phyloP scores from a whole-genome alignment of 495 filamentous ascomycete genomes.

The Penicillium diatomitis region DNA sequence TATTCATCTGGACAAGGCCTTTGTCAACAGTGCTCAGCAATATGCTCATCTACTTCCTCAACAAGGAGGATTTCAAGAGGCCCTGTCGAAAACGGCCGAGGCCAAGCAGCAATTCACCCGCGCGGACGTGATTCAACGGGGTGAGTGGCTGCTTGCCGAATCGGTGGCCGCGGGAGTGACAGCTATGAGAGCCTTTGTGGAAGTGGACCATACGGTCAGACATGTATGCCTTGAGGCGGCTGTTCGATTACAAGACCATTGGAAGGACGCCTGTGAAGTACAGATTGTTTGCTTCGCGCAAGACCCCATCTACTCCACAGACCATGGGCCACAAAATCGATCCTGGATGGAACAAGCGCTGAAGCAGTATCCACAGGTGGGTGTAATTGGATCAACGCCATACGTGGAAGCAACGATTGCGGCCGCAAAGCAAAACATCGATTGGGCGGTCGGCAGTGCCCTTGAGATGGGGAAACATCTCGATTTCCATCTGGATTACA shows the following conservation, averaged over 20 bases:
- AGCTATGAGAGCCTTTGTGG: slow-evolving; percentile 63
- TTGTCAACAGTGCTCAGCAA: slow-evolving; percentile 48
- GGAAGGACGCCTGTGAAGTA: slow-evolving; percentile 44
- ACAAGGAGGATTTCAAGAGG: slow-evolving; percentile 57
- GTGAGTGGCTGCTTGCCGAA: slow-evolving; percentile 57
- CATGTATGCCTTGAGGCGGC: slow-evolving; percentile 51
- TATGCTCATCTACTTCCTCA: slow-evolving; percentile 51
- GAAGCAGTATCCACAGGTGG: slow-evolving; percentile 28
- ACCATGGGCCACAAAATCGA: slow-evolving; percentile 37
- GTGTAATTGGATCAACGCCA: slow-evolving; percentile 59
- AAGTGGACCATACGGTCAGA: slow-evolving; percentile 56
- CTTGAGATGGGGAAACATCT: slow-evolving; percentile 44
- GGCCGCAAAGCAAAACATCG: slow-evolving; percentile 48
- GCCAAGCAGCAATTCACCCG: slow-evolving; percentile 55
- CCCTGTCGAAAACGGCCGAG: slow-evolving; percentile 48
- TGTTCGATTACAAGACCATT: slow-evolving; percentile 47
- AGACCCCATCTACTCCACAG: slow-evolving; percentile 54
- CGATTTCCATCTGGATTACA: slow-evolving; percentile 70
- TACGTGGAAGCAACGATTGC: slow-evolving; percentile 53
- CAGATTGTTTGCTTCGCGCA: slow-evolving; percentile 72
- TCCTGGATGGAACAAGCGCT: slow-evolving; percentile 41
- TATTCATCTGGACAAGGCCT: slow-evolving; percentile 70
- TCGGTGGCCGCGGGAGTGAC: slow-evolving; percentile 60
- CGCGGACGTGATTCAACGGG: slow-evolving; percentile 52
- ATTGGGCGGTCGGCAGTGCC: slow-evolving; percentile 50